Conservation (phyloP, 805 yeast species). For the Wickerhamiella allomyrinae region DNA sequence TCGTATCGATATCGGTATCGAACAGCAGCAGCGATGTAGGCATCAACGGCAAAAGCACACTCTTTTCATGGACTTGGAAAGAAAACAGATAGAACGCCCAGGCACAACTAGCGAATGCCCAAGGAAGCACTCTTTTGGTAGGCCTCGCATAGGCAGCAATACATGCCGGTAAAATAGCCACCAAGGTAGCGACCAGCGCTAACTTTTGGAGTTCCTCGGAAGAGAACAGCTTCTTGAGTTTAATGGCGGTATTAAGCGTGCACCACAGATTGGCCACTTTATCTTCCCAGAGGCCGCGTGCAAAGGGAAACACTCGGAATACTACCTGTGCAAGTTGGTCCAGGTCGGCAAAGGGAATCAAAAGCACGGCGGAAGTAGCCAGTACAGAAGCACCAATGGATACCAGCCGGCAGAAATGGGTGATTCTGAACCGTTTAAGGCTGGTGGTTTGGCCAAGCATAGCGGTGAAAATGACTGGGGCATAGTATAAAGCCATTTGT, state of each 20-base stretch:
- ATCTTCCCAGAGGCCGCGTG: constrained; percentile 90
- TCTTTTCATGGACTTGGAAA: constrained; percentile 93
- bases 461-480: constrained; percentile 77
- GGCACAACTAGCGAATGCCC: constrained; percentile 71
- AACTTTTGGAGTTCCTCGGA: constrained; percentile 45
- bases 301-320: constrained; percentile 73
- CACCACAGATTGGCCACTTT: constrained; percentile 98
- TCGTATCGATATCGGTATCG: constrained; percentile 37
- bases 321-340: constrained; percentile 42
- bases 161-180: constrained; percentile 43
- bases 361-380: constrained; percentile 34
- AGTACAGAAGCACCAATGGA: constrained; percentile 53
- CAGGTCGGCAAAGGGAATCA: constrained; percentile 46
- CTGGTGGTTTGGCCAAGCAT: constrained; percentile 49
- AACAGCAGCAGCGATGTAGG: constrained; percentile 62
- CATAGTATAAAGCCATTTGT: constrained; percentile 89
- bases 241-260: constrained; percentile 65
- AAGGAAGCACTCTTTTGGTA: constrained; percentile 31
- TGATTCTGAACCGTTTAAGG: constrained; percentile 6
- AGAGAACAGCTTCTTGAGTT: constrained; percentile 45
- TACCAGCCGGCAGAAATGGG: constrained; percentile 30
- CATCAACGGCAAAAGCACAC: constrained; percentile 72
- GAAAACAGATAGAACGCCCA: constrained; percentile 82
- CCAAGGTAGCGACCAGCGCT: constrained; percentile 25
- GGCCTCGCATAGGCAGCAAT: constrained; percentile 28